Evolutionary conservation across 225 moss, liverwort and hornwort genomes (phyloP).

Genomic region (Physcomitrellopsis africana): DNA sequence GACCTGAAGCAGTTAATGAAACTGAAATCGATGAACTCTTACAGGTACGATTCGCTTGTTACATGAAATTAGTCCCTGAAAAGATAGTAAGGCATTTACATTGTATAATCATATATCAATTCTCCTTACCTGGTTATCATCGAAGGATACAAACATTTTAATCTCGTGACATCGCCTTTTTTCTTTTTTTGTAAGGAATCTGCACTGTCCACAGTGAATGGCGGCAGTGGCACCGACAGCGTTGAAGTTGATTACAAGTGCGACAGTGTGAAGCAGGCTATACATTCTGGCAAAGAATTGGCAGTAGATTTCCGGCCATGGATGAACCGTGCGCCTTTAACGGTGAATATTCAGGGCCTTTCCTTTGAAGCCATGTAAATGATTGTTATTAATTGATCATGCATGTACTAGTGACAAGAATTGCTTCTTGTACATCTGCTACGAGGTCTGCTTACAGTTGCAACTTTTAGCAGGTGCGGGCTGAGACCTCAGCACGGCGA

Average conservation of each 20-base stretch:
- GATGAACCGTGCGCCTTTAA: slow-evolving; percentile 88
- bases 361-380: not conserved
- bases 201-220: slow-evolving; percentile 26
- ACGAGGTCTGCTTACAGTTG: not conserved
- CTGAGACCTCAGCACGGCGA: slow-evolving; percentile 82
- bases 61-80: not conserved
- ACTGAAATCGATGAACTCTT: slow-evolving; percentile 58
- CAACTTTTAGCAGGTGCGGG: slow-evolving; percentile 61
- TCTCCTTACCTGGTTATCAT: not conserved
- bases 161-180: not conserved
- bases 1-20: slow-evolving; percentile 59
- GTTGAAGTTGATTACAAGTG: slow-evolving; percentile 24
- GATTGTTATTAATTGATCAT: not conserved
- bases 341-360: slow-evolving; percentile 39
- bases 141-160: not conserved
- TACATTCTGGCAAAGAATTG: slow-evolving; percentile 41
- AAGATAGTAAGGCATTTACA: slow-evolving; percentile 15
- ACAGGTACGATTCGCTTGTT: slow-evolving; percentile 28
- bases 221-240: slow-evolving; percentile 25
- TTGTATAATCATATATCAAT: too few relatives aligned
- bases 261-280: slow-evolving; percentile 19
- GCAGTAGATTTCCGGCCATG: slow-evolving; percentile 79
- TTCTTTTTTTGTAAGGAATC: slow-evolving; percentile 35
- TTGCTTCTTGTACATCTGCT: not conserved
- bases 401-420: not conserved